phyloP scores from a whole-genome alignment of 805 yeast species.

The Metschnikowia orientalis region DNA sequence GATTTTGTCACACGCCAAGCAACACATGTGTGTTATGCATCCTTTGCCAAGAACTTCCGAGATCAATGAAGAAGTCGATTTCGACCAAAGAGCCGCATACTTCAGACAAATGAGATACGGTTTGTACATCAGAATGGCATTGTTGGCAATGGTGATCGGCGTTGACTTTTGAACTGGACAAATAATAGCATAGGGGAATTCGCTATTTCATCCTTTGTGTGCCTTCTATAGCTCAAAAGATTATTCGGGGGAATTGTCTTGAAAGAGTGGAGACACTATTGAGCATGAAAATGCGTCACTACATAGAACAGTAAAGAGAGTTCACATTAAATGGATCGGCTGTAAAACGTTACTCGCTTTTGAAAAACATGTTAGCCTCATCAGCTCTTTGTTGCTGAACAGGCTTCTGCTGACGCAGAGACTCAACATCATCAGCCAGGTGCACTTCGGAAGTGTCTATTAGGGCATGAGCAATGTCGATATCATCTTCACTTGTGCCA shows the following conservation, averaged over 20 bases:
- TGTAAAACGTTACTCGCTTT: conserved; percentile 5
- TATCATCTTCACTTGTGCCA: conserved; percentile 3
- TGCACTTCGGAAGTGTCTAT: conserved; percentile 2
- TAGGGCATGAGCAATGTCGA: conserved; percentile 4
- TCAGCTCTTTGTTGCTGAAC: conserved; percentile 7
- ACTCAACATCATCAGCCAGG: not conserved
- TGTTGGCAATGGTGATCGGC: conserved; percentile 96
- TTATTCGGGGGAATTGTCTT: conserved; percentile 23
- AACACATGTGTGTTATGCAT: conserved; percentile 98
- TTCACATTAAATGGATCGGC: not conserved
- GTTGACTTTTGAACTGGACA: conserved; percentile 71
- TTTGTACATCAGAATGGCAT: conserved; percentile 96
- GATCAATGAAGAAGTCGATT: conserved; percentile 96
- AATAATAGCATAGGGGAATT: no score
- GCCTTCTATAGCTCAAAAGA: no score
- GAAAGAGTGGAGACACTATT: no score
- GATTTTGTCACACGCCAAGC: conserved; percentile 87
- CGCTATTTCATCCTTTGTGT: no score
- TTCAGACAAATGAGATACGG: conserved; percentile 99
- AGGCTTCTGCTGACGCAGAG: conserved; percentile 5
- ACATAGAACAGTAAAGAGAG: not conserved
- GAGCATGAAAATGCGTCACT: not conserved
- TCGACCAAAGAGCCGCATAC: conserved; percentile 98
- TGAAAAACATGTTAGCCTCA: conserved; percentile 17
- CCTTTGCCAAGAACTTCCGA: conserved; percentile 97